Base-by-base conservation (phyloP, 2,329 filamentous ascomycete genomes). In the Penicillium capsulatum region DNA sequence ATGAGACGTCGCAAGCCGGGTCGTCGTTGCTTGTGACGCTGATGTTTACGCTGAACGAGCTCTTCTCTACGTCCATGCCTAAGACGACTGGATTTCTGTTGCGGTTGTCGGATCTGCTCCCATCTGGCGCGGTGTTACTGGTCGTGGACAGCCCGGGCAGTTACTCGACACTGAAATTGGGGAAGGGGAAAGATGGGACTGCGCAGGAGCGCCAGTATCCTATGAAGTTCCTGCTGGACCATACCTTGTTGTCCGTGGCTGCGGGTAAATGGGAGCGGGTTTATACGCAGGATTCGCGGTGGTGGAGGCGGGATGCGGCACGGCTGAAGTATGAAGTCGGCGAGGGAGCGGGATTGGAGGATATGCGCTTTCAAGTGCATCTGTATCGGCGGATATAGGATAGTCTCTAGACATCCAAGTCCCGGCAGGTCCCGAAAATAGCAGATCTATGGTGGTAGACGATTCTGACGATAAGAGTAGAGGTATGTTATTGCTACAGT, bases 301-400 rank as follows among this genome's bases (percentile, higher is more conserved):
- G 91, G 91, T 96, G 91, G 66, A 78, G 91, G 30, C 67, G 95
- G 24, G 71, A 76, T 9, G 74, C 78, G 31, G 48, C 55, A 1
- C 69, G 64, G 11, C 65, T 96, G 50, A 71, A 74, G 28, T 97
- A 96, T 67, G 84, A 89, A 6, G 88, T 96, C 54, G 76, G 81
- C 17, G 96, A 96, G 64, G 86, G 88, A 3, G 88, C 95, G 46
- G 76, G 81, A 36, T 67, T 97, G 59, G 91, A 97, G 69, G 87
- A 96, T 60, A 95, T 96, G 90, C 80, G 90, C 32, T 95, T 91
- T 65, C 91, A 97, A 65, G 73, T 95, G 54, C 89, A 96, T 69
- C 60, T 96, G 11, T 97, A 95, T 58, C 65, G 68, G 39, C 66
- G 69, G 45, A 34, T 69, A 30, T 40, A n/a, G n/a, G 40, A 45